Evolutionary conservation across 2,329 filamentous ascomycete species (phyloP).

Genomic region (Trichoderma oligosporum): DNA sequence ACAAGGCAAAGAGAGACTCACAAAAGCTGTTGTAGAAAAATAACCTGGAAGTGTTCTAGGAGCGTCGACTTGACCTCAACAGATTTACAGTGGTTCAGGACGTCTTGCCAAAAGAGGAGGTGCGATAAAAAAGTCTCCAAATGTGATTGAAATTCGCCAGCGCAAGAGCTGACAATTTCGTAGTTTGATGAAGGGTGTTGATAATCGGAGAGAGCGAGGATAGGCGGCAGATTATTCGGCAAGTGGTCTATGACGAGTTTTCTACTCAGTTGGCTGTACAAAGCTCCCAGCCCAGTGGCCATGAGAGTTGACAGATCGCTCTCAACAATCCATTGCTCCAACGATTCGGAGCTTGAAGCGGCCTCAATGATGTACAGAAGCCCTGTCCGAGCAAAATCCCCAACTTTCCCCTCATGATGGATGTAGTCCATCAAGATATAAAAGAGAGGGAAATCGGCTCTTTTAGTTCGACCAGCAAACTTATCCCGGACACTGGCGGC

Average conservation of each 20-base stretch:
- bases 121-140: slow-evolving; percentile 93
- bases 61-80: slow-evolving; percentile 88
- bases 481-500: slow-evolving; percentile 58
- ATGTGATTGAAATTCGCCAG: slow-evolving; percentile 74
- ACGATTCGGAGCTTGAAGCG: slow-evolving; percentile 71
- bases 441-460: slow-evolving; percentile 92
- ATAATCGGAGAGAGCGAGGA: slow-evolving; percentile 87
- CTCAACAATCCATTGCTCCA: slow-evolving; percentile 96
- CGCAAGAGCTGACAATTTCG: slow-evolving; percentile 70
- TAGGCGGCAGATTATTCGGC: slow-evolving; percentile 71
- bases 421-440: slow-evolving; percentile 96
- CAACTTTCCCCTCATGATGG: slow-evolving; percentile 88
- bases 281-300: slow-evolving; percentile 86
- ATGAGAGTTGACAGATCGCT: slow-evolving; percentile 95
- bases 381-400: slow-evolving; percentile 93
- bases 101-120: slow-evolving; percentile 96
- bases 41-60: slow-evolving; percentile 92
- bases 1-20: slow-evolving; percentile 50
- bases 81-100: slow-evolving; percentile 90
- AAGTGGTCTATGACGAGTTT: slow-evolving; percentile 79
- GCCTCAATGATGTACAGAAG: slow-evolving; percentile 94
- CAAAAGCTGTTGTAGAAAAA: slow-evolving; percentile 92
- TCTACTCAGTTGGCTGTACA: slow-evolving; percentile 63
- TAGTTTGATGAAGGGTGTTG: slow-evolving; percentile 65
- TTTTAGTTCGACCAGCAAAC: slow-evolving; percentile 80